Base-by-base conservation (phyloP, 257 asterid genomes). In the Penstemon barbatus region DNA sequence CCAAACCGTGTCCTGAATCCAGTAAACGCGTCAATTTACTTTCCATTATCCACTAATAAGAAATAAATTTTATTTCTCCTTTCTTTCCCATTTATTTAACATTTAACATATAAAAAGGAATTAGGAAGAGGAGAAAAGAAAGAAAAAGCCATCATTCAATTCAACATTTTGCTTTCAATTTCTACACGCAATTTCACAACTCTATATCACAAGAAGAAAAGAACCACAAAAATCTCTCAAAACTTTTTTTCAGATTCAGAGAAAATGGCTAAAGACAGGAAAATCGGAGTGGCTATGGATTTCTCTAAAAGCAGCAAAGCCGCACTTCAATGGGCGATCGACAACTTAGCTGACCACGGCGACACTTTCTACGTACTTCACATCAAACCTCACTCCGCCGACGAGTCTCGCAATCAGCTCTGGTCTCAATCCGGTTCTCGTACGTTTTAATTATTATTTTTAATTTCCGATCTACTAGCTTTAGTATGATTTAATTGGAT, bases 231-330 rank as follows among this genome's bases (percentile, higher is more conserved):
- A 12, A 38, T n/a, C 3, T 9, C 5, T 9, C 4, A 15, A n/a
- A 11, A 66, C 4, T 25, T 39, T 6, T 15, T 15, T 15, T 15
- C 18, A 33, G 42, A 10, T 8, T 0, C 18, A 61, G 5, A 56
- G 65, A 69, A 40, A 33, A 91, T 91, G 98, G 90, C 19, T 46
- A 85, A 83, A 70, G 98, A 89, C 78, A 80, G 93, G 81, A 91
- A 71, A 33, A 77, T 91, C 0, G 98, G 95, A 12, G 88, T 91
- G 36, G 98, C 96, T 1, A 83, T 91, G 84, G 98, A 91, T 66
- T 91, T 91, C 83, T 91, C 98, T 1, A 81, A 87, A 83, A 89
- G 92, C 84, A 91, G 98, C 76, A 89, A 84, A 75, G 69, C 79
- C 49, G 98, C 96, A 42, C 73, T 91, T 63, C 75, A 79, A 65